Conservation (phyloP, 2,329 filamentous ascomycete genomes). For the Fusarium mexicanum region DNA sequence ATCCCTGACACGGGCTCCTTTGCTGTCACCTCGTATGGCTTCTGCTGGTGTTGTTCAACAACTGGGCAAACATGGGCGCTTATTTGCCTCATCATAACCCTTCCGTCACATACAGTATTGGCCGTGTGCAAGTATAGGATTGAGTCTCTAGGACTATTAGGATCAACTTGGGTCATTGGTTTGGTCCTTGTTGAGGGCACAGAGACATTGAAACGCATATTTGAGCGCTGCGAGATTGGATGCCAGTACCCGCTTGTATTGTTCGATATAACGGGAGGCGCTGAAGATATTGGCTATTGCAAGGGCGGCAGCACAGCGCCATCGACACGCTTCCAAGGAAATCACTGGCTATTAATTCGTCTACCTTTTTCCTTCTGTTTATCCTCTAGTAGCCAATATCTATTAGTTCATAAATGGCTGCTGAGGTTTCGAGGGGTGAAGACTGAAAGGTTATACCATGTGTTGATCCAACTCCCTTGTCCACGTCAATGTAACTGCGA, state of each 20-base stretch:
- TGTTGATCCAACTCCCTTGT: not conserved
- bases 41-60: not conserved
- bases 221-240: not conserved
- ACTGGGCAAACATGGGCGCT: conserved; percentile 13
- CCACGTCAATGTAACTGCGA: not conserved
- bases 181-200: not conserved
- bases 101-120: conserved; percentile 3
- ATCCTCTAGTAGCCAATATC: not conserved
- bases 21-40: not conserved
- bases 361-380: not conserved
- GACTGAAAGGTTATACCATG: not conserved
- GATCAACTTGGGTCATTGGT: not conserved
- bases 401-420: too few relatives aligned
- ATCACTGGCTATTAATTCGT: not conserved
- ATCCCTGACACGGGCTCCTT: conserved; percentile 15
- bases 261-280: conserved; percentile 5
- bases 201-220: not conserved
- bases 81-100: conserved; percentile 14
- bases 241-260: not conserved
- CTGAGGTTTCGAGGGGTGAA: not conserved
- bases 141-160: conserved; percentile 9
- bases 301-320: not conserved
- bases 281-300: conserved; percentile 1
- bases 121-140: not conserved
- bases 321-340: too few relatives aligned